Percentiles rank a stretch among this genome's conserved stretches.
phyloP scores from a whole-genome alignment of 2,329 filamentous ascomycete genomes.

The Hirsutella minnesotensis region DNA sequence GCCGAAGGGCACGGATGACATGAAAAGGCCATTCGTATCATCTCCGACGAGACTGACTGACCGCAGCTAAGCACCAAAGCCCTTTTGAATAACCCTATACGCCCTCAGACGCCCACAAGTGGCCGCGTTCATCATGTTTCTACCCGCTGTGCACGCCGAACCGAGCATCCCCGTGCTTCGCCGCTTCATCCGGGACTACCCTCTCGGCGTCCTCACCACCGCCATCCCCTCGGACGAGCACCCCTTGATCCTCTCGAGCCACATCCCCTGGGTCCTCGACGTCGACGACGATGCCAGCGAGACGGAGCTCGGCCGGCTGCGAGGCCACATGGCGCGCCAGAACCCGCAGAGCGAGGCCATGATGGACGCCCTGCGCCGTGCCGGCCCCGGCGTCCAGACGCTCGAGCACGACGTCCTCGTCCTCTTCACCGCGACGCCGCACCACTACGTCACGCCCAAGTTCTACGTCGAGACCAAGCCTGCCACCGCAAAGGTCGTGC shows the following conservation, averaged over 20 bases:
- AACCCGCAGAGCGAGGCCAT: slow-evolving; percentile 55
- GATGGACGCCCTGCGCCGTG: slow-evolving; percentile 28
- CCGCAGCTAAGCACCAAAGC: background rate
- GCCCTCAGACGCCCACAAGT: too few relatives aligned
- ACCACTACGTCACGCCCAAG: slow-evolving; percentile 58
- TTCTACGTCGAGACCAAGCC: slow-evolving; percentile 59
- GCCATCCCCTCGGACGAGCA: slow-evolving; percentile 37
- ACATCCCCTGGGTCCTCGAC: slow-evolving; percentile 50
- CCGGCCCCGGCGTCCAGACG: slow-evolving; percentile 7
- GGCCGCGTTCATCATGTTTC: slow-evolving; percentile 52
- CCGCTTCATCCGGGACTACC: slow-evolving; percentile 45
- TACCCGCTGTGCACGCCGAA: slow-evolving; percentile 42
- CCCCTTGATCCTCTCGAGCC: slow-evolving; percentile 43
- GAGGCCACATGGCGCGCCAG: slow-evolving; percentile 48
- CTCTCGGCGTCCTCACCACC: slow-evolving; percentile 51
- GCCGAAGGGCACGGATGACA: background rate
- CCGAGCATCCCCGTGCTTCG: slow-evolving; percentile 33
- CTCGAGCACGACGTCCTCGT: slow-evolving; percentile 46
- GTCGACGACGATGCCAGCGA: slow-evolving; percentile 26
- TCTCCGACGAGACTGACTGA: background rate
- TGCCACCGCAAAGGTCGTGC: slow-evolving; percentile 45
- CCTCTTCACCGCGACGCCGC: slow-evolving; percentile 44
- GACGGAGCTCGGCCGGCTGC: slow-evolving; percentile 30
- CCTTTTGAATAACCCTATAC: background rate
- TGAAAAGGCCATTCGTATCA: background rate